Evolutionary conservation across 495 filamentous ascomycete species (phyloP).

Genomic region (Trichoderma orchidacearum): DNA sequence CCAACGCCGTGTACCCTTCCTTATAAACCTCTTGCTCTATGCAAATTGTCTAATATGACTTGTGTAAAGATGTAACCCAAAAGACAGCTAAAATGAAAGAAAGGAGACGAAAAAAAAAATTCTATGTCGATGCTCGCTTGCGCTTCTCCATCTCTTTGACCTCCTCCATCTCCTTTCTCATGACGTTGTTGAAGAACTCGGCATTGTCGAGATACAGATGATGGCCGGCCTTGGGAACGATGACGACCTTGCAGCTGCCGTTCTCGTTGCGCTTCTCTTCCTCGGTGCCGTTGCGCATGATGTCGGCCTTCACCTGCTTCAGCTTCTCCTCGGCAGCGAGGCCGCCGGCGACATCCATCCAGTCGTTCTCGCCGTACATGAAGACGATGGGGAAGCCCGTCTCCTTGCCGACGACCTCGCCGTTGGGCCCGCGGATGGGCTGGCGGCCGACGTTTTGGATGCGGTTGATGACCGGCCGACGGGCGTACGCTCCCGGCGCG

Average conservation of each 20-base stretch:
- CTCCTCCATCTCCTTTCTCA: constrained; percentile 64
- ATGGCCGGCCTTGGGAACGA: constrained; percentile 75
- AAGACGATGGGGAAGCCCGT: constrained; percentile 74
- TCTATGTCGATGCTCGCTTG: not conserved
- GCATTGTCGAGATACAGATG: constrained; percentile 87
- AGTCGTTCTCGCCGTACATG: constrained; percentile 95
- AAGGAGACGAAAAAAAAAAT: no score
- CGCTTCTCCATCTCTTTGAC: constrained; percentile 2
- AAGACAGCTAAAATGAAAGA: no score
- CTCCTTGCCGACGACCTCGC: constrained; percentile 28
- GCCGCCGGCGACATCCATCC: constrained; percentile 92
- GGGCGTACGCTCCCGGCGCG: constrained; percentile 84
- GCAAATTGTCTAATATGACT: no score
- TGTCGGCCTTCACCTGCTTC: constrained; percentile 46
- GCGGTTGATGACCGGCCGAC: constrained; percentile 72
- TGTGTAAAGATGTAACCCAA: no score
- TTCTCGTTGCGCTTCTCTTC: constrained; percentile 61
- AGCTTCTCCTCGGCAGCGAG: constrained; percentile 70
- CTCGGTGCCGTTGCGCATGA: constrained; percentile 42
- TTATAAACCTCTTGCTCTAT: no score
- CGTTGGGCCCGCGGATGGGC: constrained; percentile 18
- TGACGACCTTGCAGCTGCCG: constrained; percentile 70
- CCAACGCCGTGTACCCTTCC: no score
- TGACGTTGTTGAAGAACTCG: constrained; percentile 74
- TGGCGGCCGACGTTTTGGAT: constrained; percentile 79